A percentile compares a stretch with the other conserved stretches of the same genome.
Evolutionary conservation across 1,284 basidiomycete genomes (phyloP).

Genomic region (Naganishia liquefaciens): DNA sequence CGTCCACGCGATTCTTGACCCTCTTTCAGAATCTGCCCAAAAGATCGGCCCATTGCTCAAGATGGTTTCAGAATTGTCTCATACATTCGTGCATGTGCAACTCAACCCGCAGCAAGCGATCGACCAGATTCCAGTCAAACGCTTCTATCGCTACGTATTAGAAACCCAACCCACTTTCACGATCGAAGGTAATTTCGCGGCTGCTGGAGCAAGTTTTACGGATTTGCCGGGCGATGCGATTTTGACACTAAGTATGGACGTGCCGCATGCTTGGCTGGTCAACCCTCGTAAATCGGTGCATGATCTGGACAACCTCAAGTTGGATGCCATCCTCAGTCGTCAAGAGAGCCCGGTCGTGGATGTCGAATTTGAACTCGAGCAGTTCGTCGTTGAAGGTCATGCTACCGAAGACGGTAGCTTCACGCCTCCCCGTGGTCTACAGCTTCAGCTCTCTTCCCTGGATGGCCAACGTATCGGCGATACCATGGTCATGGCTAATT

Average conservation of each 20-base stretch:
- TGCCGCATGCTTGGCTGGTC: constrained; percentile 86
- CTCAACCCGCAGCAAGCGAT: constrained; percentile 67
- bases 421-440: constrained; percentile 75
- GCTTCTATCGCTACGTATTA: constrained; percentile 86
- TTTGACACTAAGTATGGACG: constrained; percentile 87
- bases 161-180: constrained; percentile 66
- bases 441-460: constrained; percentile 69
- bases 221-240: constrained; percentile 67
- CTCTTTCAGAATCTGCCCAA: constrained; percentile 79
- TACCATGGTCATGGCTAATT: constrained; percentile 86
- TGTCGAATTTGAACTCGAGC: constrained; percentile 82
- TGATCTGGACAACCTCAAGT: constrained; percentile 93
- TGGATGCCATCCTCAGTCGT: constrained; percentile 60
- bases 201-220: constrained; percentile 53
- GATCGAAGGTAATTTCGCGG: constrained; percentile 59
- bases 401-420: constrained; percentile 70
- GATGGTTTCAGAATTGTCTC: constrained; percentile 54
- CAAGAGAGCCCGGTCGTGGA: constrained; percentile 61
- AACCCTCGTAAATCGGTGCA: constrained; percentile 84
- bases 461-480: constrained; percentile 66
- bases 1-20: constrained; percentile 76
- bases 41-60: constrained; percentile 70
- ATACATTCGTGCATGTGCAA: constrained; percentile 69
- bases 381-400: constrained; percentile 90
- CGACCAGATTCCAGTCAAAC: constrained; percentile 81